These are phyloP conservation scores for Lactifluus volemus DNA, from an alignment of 768 basidiomycete genomes.

Conservation along the genomic window DNA sequence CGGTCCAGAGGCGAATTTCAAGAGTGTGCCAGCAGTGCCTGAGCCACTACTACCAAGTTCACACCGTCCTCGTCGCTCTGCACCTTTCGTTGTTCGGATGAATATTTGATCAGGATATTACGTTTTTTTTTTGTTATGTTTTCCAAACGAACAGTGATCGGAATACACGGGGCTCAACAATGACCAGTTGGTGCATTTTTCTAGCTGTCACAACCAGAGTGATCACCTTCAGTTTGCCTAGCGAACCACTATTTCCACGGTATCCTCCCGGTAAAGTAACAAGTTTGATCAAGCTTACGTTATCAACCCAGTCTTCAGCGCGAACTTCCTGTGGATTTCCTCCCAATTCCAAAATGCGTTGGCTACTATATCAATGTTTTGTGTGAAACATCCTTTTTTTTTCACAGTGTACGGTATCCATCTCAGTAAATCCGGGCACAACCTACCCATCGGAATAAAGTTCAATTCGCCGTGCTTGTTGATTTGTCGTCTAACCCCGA, in stretches of 20 bases:
- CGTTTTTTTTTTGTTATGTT: too few relatives aligned
- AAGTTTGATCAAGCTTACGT: background rate
- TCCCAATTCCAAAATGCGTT: too few relatives aligned
- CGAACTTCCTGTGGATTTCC: too few relatives aligned
- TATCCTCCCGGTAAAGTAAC: too few relatives aligned
- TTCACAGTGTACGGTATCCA: background rate
- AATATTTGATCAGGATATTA: background rate
- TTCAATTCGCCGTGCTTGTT: background rate
- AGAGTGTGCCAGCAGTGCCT: background rate
- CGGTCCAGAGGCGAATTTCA: background rate
- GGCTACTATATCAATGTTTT: too few relatives aligned
- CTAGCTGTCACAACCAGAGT: too few relatives aligned
- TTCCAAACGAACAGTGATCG: too few relatives aligned
- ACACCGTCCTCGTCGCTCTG: background rate
- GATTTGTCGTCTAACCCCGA: background rate
- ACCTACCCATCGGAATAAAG: background rate
- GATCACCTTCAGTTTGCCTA: too few relatives aligned
- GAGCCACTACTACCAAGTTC: background rate
- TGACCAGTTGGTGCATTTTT: too few relatives aligned
- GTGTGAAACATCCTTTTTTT: too few relatives aligned
- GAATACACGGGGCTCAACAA: too few relatives aligned
- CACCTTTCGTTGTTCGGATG: background rate
- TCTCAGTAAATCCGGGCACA: background rate
- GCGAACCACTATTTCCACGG: too few relatives aligned
- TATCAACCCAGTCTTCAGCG: background rate